phyloP scores from a whole-genome alignment of 257 asterid genomes.

The Penstemon newberryi region DNA sequence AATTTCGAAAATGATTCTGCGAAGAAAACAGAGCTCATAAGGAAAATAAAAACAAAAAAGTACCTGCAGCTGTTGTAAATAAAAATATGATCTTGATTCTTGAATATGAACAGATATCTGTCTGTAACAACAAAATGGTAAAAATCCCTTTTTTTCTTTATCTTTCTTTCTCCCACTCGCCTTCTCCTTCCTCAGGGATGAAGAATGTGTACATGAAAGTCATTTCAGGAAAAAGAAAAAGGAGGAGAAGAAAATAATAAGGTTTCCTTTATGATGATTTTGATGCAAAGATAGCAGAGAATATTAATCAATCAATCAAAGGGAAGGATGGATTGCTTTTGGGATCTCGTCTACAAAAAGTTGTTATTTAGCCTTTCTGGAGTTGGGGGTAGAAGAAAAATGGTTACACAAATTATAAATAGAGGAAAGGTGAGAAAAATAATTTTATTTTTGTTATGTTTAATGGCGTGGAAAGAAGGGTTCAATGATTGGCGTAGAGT shows the following conservation, averaged over 20 bases:
- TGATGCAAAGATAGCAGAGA: conserved; percentile 11
- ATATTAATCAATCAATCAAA: background rate
- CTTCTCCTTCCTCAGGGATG: conserved; percentile 57
- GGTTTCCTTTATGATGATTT: background rate
- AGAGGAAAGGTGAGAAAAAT: background rate
- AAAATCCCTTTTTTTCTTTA: conserved; percentile 14
- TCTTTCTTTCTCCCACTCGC: conserved; percentile 74
- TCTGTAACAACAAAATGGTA: background rate
- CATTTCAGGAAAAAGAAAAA: conserved; percentile 23
- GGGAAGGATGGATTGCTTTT: conserved; percentile 10
- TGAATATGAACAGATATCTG: background rate
- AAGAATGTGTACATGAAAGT: conserved; percentile 42
- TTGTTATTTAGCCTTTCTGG: background rate
- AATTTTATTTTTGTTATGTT: background rate
- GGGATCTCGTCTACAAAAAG: background rate
- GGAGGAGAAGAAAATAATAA: background rate
- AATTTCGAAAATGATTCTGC: conserved; percentile 6
- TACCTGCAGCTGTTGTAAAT: conserved; percentile 39
- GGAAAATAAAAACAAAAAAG: background rate
- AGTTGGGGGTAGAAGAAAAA: background rate
- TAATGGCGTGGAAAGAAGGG: conserved; percentile 12
- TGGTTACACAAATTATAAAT: conserved; percentile 13
- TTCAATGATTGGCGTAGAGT: conserved; percentile 33
- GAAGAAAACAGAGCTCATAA: background rate
- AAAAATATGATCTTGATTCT: conserved; percentile 7